Base-by-base conservation (phyloP, 768 basidiomycete species). In the Macrolepiota fuliginosa region DNA sequence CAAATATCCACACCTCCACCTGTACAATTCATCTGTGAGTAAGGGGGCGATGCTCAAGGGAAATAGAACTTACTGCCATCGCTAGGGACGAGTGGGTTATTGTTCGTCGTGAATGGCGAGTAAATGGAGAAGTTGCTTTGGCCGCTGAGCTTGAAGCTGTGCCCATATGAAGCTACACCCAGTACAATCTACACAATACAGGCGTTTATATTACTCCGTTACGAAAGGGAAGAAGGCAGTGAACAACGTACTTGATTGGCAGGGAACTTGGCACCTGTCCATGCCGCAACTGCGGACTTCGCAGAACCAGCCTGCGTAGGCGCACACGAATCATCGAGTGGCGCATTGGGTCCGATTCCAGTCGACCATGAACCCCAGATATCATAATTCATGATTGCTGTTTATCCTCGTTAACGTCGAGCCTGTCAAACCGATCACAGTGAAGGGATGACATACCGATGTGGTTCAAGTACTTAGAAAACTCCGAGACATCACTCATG, bases 101-200 rank as follows among this genome's bases (percentile, higher is more conserved):
- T 66, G 25, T 68, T 62, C 25, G 70, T 73, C 69, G 82, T 71
- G 58, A 86, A 88, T 0, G 77, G 51, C 0, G 84, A 75, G 69
- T 80, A 86, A 4, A 79, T 50, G 6, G 68, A 67, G 17, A 47
- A 42, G 64, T 81, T 63, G 0, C 69, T 68, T 5, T 66, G 62
- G 15, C 67, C 64, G 4, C 66, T 24, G 36, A 90, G 86, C 35
- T 64, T 62, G 79, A 78, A 95, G 42, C 88, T 83, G 72, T 92
- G 92, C 1, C 90, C 92, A 71, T 93, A 96, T 13, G 88, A 74
- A 0, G 94, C 79, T 0, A 97, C 83, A 55, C 92, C 95, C 39
- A 97, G 83, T 17, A 90, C 82, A 59, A 96, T 86, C 75, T 80
- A 47, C 32, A 71, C 19, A 25, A 7, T 27, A 32, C 3, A 7